Evolutionary conservation across 257 asterid species (phyloP).

Genomic region (Solanum okadae): DNA sequence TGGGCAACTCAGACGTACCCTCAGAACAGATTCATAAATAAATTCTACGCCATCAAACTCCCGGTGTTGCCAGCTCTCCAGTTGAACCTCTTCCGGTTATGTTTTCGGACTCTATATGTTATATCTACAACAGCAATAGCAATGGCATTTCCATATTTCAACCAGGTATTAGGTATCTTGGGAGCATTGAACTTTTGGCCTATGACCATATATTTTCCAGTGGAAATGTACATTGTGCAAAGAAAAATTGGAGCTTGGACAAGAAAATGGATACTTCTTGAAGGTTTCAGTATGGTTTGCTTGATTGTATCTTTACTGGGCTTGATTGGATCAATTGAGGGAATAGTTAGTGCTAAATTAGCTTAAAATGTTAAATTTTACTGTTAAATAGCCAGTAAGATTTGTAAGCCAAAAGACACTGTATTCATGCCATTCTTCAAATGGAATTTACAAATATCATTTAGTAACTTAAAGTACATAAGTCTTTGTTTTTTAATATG

Average conservation of each 20-base stretch:
- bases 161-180: conserved; percentile 50
- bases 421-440: not conserved
- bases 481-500: not conserved
- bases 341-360: conserved; percentile 38
- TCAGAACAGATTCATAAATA: conserved; percentile 18
- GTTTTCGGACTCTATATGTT: conserved; percentile 57
- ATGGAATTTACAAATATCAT: not conserved
- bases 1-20: conserved; percentile 26
- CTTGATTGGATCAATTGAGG: conserved; percentile 50
- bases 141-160: conserved; percentile 53
- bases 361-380: not conserved
- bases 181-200: conserved; percentile 74
- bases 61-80: conserved; percentile 34
- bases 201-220: conserved; percentile 53
- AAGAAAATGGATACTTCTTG: conserved; percentile 38
- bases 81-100: conserved; percentile 44
- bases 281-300: conserved; percentile 35
- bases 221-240: conserved; percentile 58
- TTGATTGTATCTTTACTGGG: conserved; percentile 38
- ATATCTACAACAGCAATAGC: conserved; percentile 44
- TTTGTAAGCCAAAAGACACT: not conserved
- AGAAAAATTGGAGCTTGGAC: conserved; percentile 50
- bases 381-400: not conserved
- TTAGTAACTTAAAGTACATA: not conserved
- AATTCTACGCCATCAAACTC: conserved; percentile 30